Base-by-base conservation (phyloP, 345 rosid genomes). In the Noccaea caerulescens region DNA sequence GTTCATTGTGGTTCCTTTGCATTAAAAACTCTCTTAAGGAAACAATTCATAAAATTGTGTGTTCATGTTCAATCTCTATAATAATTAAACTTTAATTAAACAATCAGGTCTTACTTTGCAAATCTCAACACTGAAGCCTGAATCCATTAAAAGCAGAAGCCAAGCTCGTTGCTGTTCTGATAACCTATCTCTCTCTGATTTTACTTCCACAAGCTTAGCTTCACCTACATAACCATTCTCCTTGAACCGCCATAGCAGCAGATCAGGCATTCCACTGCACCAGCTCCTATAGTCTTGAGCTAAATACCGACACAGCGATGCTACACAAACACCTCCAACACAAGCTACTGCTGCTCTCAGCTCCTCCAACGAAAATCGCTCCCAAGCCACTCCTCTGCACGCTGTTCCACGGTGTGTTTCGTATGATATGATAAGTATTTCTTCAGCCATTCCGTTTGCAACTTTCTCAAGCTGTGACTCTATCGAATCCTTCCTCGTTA, bases 261-360 rank as follows among this genome's bases (percentile, higher is more conserved):
- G 76, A 83, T 94, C 96, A 6, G 98, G 98, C 96, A 94, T 89
- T 76, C 99, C 99, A 43, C 93, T 84, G n/a, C 91, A 87, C 99
- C 99, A 94, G 70, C 89, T 91, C 32, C 76, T 70, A 38, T 91
- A 89, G 67, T 91, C 99, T 82, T 85, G 93, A 54, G 91, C 87
- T 33, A 91, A 84, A 72, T 83, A 71, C 42, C 85, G 80, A 52
- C 93, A 94, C 36, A 91, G 72, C 2, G 92, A 82, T 41, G 95
- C 95, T 78, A 94, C 76, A 80, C 95, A 83, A 49, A 82, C 54
- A 30, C 95, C 95, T 34, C 91, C 86, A 18, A 84, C 81, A 66
- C 97, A 89, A 36, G 87, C 70, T 75, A 91, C 97, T 57, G 93
- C 93, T 61, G 93, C 97, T 13, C 93, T 85, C 49, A 94, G 88